Evolutionary conservation across 768 basidiomycete genomes (phyloP), one percentile per base, ranked within the genome.

Genomic region (Tricholoma furcatifolium): DNA sequence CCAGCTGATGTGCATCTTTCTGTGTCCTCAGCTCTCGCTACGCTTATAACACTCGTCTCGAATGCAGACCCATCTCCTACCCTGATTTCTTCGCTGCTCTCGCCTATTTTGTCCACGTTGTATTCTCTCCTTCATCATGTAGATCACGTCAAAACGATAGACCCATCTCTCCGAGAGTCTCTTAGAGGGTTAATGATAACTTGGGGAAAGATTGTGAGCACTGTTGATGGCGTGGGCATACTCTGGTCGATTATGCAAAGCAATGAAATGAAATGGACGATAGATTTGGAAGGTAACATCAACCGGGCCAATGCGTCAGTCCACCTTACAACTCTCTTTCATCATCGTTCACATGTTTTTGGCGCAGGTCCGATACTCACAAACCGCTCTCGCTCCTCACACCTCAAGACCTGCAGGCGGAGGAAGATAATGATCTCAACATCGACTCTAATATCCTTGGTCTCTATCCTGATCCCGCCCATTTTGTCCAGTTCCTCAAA

Each of bases 11-110:
- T 35, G 21, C 40, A 40, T 8, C 43, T 32, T 38, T 47, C 45
- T 15, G 17, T 49, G 20, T 50, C 53, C 9, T 41, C 54, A 12
- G 74, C 81, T 2, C 65, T 90, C n/a, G 69, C 71, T 6, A 75
- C 68, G 4, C 65, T 93, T 17, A 71, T 78, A 46, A 72, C 74
- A 1, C 70, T 95, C 23, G 68, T 91, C 2, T 77, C 84, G 5
- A 89, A 93, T 58, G 82, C 85, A 5, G 91, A 95, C 57, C 91
- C 92, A 5, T 87, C 89, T 3, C 88, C 91, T 0, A 66, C 70
- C 2, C 74, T 91, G 38, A 77, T 91, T 36, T 76, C 83, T 0
- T 65, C 72, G 17, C 61, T 93, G 6, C 64, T 93, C 8, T 84
- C 86, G 1, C 89, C 91, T 0, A 80, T 95, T 31, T 58, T 88